A percentile compares a stretch with the other conserved stretches of the same genome.
Conservation (phyloP, 2,329 filamentous ascomycete genomes). For the Dryadomyces quercus-mongolicae region DNA sequence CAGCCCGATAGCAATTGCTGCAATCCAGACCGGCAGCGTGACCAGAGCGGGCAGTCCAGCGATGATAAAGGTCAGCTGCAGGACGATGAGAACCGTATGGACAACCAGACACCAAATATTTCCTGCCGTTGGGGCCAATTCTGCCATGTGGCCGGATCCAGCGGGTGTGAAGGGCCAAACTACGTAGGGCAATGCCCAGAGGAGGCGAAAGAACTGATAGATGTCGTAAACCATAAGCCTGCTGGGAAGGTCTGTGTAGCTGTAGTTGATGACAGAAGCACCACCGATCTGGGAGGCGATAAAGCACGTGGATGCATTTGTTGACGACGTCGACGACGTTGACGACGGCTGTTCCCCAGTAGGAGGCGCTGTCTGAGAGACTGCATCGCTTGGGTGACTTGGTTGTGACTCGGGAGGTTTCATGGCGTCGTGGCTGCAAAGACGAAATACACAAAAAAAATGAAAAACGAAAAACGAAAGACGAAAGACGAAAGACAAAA, state of each 20-base stretch:
- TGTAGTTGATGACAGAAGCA: conserved; percentile 44
- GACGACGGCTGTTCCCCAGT: no score
- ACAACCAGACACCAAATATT: conserved; percentile 47
- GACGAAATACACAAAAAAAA: not conserved
- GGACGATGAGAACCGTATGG: conserved; percentile 44
- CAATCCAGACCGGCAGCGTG: conserved; percentile 37
- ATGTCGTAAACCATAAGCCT: conserved; percentile 38
- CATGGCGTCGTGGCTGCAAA: not conserved
- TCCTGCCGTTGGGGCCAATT: conserved; percentile 44
- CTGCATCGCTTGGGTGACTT: not conserved
- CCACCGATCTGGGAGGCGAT: conserved; percentile 48
- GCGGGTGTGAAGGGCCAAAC: conserved; percentile 44
- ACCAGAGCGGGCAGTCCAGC: conserved; percentile 41
- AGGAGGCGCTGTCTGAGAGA: not conserved
- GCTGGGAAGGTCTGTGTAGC: conserved; percentile 45
- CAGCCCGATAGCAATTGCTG: conserved; percentile 22
- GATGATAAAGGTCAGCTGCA: conserved; percentile 50
- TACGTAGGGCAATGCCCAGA: conserved; percentile 47
- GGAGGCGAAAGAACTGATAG: conserved; percentile 41
- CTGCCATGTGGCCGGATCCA: conserved; percentile 44
- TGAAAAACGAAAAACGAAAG: not conserved
- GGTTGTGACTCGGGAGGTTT: not conserved
- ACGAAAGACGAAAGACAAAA: not conserved
- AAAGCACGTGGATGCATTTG: conserved; percentile 28
- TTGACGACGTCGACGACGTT: not conserved